These are phyloP conservation scores for Penicillium subrubescens DNA, from an alignment of 495 filamentous ascomycete species.

Conservation along the genomic window DNA sequence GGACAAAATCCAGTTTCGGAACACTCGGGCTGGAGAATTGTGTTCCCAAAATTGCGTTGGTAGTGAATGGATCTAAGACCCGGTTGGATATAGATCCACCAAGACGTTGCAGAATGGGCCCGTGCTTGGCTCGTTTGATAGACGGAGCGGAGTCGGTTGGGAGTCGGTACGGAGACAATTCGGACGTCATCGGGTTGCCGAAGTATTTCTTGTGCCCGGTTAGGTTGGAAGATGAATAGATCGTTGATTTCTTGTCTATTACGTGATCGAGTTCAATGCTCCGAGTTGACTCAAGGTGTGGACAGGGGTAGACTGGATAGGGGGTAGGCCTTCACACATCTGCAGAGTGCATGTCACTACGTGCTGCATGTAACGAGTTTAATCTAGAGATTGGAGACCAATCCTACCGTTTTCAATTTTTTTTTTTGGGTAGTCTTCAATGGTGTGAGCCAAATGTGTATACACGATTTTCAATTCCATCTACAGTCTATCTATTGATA, in stretches of 20 bases:
- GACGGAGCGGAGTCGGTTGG: constrained; percentile 1
- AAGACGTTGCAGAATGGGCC: neutral
- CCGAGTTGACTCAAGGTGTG: neutral
- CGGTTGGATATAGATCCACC: neutral
- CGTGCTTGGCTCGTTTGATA: neutral
- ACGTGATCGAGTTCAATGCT: neutral
- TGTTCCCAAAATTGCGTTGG: neutral
- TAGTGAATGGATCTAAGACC: neutral
- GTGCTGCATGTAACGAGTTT: no score
- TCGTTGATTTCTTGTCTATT: neutral
- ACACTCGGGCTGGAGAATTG: neutral
- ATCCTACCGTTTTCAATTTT: no score
- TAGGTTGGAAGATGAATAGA: neutral
- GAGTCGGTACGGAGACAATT: neutral
- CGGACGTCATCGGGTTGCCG: neutral
- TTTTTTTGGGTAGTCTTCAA: no score
- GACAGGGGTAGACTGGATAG: neutral
- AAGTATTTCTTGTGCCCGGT: neutral
- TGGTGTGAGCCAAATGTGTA: no score
- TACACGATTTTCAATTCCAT: neutral
- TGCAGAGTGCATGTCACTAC: no score
- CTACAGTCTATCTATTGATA: neutral
- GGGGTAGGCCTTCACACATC: no score
- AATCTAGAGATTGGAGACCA: no score
- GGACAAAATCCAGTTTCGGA: neutral